phyloP scores from a whole-genome alignment of 2,329 filamentous ascomycete genomes.

The Lasiodiplodia gonubiensis region DNA sequence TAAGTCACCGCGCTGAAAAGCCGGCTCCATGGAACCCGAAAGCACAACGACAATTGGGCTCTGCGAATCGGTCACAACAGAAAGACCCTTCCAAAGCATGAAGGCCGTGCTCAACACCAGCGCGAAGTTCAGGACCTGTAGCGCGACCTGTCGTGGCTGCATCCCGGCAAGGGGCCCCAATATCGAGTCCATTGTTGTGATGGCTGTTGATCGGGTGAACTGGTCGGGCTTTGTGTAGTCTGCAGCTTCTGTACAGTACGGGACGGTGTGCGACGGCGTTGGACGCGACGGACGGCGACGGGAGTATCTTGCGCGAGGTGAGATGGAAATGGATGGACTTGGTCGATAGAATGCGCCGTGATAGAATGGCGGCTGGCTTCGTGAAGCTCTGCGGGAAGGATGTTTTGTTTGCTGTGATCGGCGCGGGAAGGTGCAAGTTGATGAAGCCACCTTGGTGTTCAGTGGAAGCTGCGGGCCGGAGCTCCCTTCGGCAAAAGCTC shows the following conservation, averaged over 20 bases:
- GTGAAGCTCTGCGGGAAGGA: not conserved
- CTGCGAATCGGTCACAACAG: slow-evolving; percentile 70
- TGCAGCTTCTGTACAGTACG: not conserved
- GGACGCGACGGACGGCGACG: not conserved
- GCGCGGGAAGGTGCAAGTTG: slow-evolving; percentile 5
- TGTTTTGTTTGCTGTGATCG: not conserved
- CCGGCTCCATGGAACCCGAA: slow-evolving; percentile 83
- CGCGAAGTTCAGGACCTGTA: slow-evolving; percentile 87
- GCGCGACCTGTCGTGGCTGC: slow-evolving; percentile 80
- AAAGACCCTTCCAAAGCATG: slow-evolving; percentile 90
- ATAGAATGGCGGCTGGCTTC: not conserved
- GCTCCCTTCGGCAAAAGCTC: slow-evolving; percentile 21
- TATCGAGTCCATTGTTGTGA: slow-evolving; percentile 19
- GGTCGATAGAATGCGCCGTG: not conserved
- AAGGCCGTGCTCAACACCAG: slow-evolving; percentile 90
- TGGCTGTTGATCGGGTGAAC: not conserved
- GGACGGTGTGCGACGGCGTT: not conserved
- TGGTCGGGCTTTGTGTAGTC: not conserved
- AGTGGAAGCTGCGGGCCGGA: slow-evolving; percentile 18
- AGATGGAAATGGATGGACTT: not conserved
- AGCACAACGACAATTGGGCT: slow-evolving; percentile 82
- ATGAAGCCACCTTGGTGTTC: slow-evolving; percentile 28
- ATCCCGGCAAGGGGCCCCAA: slow-evolving; percentile 57
- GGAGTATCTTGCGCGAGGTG: not conserved
- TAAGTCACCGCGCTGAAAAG: slow-evolving; percentile 78